Base-by-base conservation (phyloP, 352 stramenopile genomes). In the Hyaloperonospora brassicae region DNA sequence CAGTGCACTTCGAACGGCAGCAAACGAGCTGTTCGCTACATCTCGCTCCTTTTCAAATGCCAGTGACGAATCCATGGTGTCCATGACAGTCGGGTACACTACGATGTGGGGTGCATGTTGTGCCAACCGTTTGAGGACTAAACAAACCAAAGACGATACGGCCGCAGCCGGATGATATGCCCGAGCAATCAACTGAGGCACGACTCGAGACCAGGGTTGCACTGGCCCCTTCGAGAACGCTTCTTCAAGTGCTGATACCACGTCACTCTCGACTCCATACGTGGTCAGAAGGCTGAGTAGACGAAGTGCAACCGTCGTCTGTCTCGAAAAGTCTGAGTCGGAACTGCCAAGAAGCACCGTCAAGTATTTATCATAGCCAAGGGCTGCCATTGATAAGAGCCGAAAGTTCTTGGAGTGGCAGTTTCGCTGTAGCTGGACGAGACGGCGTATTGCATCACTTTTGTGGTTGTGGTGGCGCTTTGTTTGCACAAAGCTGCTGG, bases 71-170 rank as follows among this genome's bases (percentile, higher is more conserved):
- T 71, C 52, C 47, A 77, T 60, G 7, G 73, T 72, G 47, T 90
- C 76, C 21, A 89, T 83, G 4, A 93, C 64, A 14, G 70, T 76
- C 12, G 81, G 81, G 61, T 90, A 95, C 14, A 89, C 79, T 31
- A 95, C 69, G 7, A 80, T 43, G 47, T 89, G 68, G 2, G 83
- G 78, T 5, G 63, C 84, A 24, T 81, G 62, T 14, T 62, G 67
- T 35, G 79, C 82, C 41, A 95, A 67, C 8, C 84, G 70, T 31
- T 77, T 66, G 1, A 95, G 72, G 53, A 95, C 62, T 0, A 62
- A 43, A n/a, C 62, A 67, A 13, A 95, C 63, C 13, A 81, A 57
- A 9, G 57, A 68, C 1, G 81, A 79, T 7, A 90, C 74, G 9
- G 36, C 53, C 36, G 52, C 17, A 23, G 83, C 50, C 2, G 84